A percentile compares a stretch with the other conserved stretches of the same genome.
Conservation (phyloP, 2,329 filamentous ascomycete species). For the Orbilia blumenaviensis region DNA sequence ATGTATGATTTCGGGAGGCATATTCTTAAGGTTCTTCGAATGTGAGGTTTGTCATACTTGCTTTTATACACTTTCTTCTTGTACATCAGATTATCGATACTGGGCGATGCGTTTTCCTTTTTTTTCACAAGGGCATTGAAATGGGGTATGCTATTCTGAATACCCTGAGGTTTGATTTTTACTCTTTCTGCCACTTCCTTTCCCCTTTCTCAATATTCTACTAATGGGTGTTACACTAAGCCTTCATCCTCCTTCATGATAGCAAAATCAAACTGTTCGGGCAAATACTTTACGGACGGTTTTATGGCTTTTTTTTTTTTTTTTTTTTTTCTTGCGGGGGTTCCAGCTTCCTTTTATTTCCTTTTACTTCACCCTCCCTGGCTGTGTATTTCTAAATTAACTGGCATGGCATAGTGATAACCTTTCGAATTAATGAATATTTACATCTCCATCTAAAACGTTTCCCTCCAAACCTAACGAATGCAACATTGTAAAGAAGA, state of each 20-base stretch:
- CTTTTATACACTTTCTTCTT: not conserved
- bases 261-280: not conserved
- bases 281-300: not conserved
- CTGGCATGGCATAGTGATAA: slow-evolving; percentile 14
- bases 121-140: not conserved
- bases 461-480: not conserved
- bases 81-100: slow-evolving; percentile 11
- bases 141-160: slow-evolving; percentile 4
- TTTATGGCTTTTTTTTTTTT: not conserved
- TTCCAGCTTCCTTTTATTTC: not conserved
- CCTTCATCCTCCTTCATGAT: not conserved
- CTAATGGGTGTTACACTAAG: not conserved
- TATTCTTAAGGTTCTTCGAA: not conserved
- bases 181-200: not conserved
- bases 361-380: too few relatives aligned
- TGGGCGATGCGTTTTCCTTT: slow-evolving; percentile 22
- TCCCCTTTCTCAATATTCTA: not conserved
- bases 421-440: slow-evolving; percentile 8
- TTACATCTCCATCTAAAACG: not conserved
- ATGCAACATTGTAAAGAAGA: not conserved
- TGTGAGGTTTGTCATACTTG: slow-evolving; percentile 3
- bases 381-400: not conserved
- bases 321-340: not conserved
- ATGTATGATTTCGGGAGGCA: slow-evolving; percentile 37
- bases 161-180: slow-evolving; percentile 16